These are phyloP conservation scores for Saksenaea vasiformis DNA, from an alignment of 371 early-diverging fungal species.

Conservation along the genomic window DNA sequence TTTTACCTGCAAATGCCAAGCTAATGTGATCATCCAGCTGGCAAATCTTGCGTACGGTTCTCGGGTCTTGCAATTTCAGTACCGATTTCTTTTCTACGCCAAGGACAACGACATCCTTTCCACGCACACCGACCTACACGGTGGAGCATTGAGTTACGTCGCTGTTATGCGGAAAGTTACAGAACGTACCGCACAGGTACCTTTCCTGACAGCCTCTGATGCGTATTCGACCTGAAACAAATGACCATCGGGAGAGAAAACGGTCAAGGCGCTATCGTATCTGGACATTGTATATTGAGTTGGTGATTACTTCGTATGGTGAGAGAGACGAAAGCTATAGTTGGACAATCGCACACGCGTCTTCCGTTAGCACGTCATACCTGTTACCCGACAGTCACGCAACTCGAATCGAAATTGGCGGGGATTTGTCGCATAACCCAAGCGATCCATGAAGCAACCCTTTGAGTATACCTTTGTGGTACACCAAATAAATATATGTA, in stretches of 20 bases:
- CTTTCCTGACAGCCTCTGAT: slow-evolving; percentile 98
- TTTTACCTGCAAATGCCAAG: slow-evolving; percentile 93
- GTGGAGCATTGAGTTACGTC: neutral
- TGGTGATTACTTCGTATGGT: neutral
- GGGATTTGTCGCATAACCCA: too few species aligned
- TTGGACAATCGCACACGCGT: too few species aligned
- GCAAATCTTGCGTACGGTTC: slow-evolving; percentile 96
- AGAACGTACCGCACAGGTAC: slow-evolving; percentile 91
- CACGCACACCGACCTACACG: slow-evolving; percentile 93
- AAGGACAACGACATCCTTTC: slow-evolving; percentile 89
- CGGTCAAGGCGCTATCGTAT: slow-evolving; percentile 95
- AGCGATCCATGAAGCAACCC: too few species aligned
- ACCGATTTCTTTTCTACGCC: slow-evolving; percentile 98
- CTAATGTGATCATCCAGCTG: slow-evolving; percentile 97
- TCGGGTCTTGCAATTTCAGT: slow-evolving; percentile 95
- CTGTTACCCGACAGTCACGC: too few species aligned
- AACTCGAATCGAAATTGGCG: too few species aligned
- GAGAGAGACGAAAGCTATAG: neutral
- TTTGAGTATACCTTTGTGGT: too few species aligned
- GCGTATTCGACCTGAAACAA: slow-evolving; percentile 99
- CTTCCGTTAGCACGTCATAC: too few species aligned
- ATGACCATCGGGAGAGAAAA: slow-evolving; percentile 99
- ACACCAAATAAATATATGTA: too few species aligned
- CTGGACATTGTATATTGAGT: slow-evolving; percentile 45
- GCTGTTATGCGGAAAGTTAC: neutral